These are phyloP conservation scores for Lactarius hatsudake DNA, from an alignment of 768 basidiomycete species.

Conservation along the genomic window DNA sequence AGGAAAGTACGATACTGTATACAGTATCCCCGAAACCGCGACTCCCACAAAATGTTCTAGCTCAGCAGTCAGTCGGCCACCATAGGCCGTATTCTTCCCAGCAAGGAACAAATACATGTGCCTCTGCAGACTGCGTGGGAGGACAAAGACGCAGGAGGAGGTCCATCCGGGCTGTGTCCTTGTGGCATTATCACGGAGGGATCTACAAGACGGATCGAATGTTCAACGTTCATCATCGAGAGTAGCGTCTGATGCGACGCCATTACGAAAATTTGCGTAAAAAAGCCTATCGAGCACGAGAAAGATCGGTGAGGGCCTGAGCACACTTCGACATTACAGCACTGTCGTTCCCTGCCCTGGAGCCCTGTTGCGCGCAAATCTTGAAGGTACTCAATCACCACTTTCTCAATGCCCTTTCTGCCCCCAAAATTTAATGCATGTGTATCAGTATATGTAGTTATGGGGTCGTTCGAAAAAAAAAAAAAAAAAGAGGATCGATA, in stretches of 20 bases:
- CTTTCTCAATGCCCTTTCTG: background rate
- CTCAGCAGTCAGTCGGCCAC: background rate
- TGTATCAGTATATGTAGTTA: background rate
- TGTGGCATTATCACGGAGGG: background rate
- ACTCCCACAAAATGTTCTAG: background rate
- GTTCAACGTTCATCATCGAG: background rate
- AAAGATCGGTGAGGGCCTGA: background rate
- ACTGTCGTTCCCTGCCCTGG: background rate
- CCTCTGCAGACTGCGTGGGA: conserved; percentile 4
- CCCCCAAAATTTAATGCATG: background rate
- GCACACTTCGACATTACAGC: background rate
- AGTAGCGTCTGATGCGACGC: background rate
- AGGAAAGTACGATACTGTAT: background rate
- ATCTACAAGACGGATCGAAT: background rate
- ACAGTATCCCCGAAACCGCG: background rate
- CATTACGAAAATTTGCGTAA: background rate
- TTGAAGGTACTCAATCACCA: background rate
- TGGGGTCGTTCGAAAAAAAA: background rate
- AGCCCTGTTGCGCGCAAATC: background rate
- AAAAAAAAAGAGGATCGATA: background rate
- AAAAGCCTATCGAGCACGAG: background rate
- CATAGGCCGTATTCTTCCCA: conserved; percentile 1
- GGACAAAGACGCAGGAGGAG: background rate
- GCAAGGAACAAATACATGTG: conserved; percentile 5
- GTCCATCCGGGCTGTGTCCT: background rate